Conservation (phyloP, 2,329 filamentous ascomycete species). For the Monosporascus sp. region DNA sequence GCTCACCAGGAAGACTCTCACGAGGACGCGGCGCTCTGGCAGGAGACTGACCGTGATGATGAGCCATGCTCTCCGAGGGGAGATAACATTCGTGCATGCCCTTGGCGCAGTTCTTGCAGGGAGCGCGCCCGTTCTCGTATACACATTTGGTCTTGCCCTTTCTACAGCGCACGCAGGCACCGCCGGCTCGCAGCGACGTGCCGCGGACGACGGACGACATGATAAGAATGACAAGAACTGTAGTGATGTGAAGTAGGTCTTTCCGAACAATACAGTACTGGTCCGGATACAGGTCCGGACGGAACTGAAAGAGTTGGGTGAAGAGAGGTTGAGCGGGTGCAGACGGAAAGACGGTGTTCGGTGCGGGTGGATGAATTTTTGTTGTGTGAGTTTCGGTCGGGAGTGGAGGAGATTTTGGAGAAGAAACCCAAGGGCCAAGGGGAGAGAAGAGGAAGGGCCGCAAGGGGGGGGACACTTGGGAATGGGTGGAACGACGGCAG, state of each 20-base stretch:
- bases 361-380: slow-evolving; percentile 23
- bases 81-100: slow-evolving; percentile 60
- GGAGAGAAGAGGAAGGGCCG: not conserved
- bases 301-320: slow-evolving; percentile 17
- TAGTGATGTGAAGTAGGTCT: slow-evolving; percentile 1
- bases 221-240: slow-evolving; percentile 5
- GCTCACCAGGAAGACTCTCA: slow-evolving; percentile 50
- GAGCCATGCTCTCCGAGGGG: slow-evolving; percentile 54
- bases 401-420: slow-evolving; percentile 20
- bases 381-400: slow-evolving; percentile 25
- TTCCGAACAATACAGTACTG: slow-evolving; percentile 10
- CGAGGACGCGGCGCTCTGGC: slow-evolving; percentile 48
- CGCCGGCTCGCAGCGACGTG: slow-evolving; percentile 55
- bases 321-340: slow-evolving; percentile 23
- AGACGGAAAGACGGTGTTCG: slow-evolving; percentile 26
- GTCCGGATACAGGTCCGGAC: slow-evolving; percentile 23
- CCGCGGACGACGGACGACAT: slow-evolving; percentile 50
- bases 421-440: slow-evolving; percentile 2
- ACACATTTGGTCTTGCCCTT: slow-evolving; percentile 62
- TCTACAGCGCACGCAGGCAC: slow-evolving; percentile 57
- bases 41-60: slow-evolving; percentile 55
- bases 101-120: slow-evolving; percentile 60
- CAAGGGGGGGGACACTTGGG: not conserved
- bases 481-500: not conserved
- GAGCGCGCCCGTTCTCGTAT: slow-evolving; percentile 57